phyloP scores from a whole-genome alignment of 768 basidiomycete genomes.

The Amanita jacksonii region DNA sequence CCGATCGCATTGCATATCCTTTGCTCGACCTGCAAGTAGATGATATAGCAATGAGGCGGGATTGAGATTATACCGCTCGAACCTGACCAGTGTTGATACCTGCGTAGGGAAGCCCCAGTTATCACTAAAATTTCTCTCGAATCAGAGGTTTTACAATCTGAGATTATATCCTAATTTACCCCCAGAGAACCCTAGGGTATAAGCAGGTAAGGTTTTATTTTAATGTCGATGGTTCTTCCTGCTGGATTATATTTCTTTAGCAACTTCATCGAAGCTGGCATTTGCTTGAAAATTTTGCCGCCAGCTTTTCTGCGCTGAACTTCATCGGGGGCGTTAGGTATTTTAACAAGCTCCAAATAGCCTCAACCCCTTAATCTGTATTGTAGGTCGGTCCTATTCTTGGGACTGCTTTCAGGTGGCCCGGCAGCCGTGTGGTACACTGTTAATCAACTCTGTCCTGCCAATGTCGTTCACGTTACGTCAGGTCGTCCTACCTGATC shows the following conservation, averaged over 20 bases:
- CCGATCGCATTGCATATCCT: constrained; percentile 12
- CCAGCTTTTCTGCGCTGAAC: constrained; percentile 83
- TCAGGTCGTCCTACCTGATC: constrained; percentile 76
- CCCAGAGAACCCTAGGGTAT: constrained; percentile 67
- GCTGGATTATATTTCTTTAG: constrained; percentile 26
- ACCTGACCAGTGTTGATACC: constrained; percentile 97
- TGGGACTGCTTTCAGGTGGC: constrained; percentile 78
- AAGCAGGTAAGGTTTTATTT: constrained; percentile 49
- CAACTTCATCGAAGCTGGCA: constrained; percentile 84
- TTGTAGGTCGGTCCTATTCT: constrained; percentile 62
- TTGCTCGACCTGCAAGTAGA: constrained; percentile 13
- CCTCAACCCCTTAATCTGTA: neutral
- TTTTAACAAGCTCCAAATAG: constrained; percentile 8
- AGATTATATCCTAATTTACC: constrained; percentile 39
- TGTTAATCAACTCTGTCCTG: constrained; percentile 9
- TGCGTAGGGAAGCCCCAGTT: constrained; percentile 95
- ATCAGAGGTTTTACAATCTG: constrained; percentile 25
- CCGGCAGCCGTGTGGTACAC: constrained; percentile 76
- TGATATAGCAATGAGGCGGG: constrained; percentile 35
- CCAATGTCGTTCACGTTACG: neutral
- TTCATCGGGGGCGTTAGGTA: constrained; percentile 85
- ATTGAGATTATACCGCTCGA: constrained; percentile 97
- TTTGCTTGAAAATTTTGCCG: constrained; percentile 76
- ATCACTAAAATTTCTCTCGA: constrained; percentile 33
- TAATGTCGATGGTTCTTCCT: neutral